Evolutionary conservation across 371 early-diverging fungal genomes (phyloP), one percentile per base, ranked within the genome.

Genomic region (Apophysomyces trapeziformis): DNA sequence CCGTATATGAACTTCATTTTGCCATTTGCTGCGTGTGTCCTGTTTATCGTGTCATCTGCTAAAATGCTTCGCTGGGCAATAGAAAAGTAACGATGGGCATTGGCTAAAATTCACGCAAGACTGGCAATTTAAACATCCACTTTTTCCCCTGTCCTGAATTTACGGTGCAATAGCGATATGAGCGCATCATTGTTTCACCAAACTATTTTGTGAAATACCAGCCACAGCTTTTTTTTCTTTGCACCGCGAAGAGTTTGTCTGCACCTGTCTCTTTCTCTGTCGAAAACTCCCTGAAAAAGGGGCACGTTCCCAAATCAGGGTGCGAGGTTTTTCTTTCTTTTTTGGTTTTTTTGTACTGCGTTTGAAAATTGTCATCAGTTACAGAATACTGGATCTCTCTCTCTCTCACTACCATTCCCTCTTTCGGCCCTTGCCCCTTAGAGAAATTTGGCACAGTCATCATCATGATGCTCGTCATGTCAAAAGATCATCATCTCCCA

Each of bases 81-180:
- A 41, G 13, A 41, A 50, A 50, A 18, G 9, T 50, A 21, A 50
- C 21, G 54, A 50, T 50, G 54, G 47, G 21, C 54, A 50, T 50
- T 50, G 54, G 54, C 54, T 26, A 50, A 50, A 50, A 50, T 50
- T 50, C 54, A 50, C 54, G 54, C 54, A 50, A 50, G 54, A 50
- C 54, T 50, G 54, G 54, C 54, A 50, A 47, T 47, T 47, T 47
- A 21, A 26, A 47, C 47, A 16, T 47, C 47, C 11, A 50, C 54
- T 21, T 18, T 26, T 26, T 21, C 54, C 54, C 54, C 54, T 50
- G 54, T 50, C 21, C 54, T n/a, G 16, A 50, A n/a, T n/a, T 45
- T 9, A 21, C 21, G 9, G 54, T 50, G 16, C 54, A 50, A 50
- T 50, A 26, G 54, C 54, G 54, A 50, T 50, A 50, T 50, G 9